These are phyloP conservation scores for Epichloe baconii DNA, from an alignment of 2,329 filamentous ascomycete genomes.

Conservation along the genomic window DNA sequence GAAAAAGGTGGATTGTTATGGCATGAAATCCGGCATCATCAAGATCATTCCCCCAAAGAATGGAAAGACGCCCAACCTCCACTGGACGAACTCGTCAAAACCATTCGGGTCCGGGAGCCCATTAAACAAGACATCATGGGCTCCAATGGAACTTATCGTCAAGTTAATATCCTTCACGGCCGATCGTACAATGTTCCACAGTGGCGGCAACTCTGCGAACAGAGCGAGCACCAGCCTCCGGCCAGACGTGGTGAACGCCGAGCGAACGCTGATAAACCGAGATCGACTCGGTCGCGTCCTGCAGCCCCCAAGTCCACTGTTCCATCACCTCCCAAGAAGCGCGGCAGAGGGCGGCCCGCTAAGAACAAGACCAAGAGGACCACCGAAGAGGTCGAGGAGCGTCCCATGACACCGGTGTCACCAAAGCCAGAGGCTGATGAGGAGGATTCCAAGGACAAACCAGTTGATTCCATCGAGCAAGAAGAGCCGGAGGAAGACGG, in stretches of 20 bases:
- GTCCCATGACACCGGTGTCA: constrained; percentile 47
- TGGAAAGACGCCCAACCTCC: constrained; percentile 74
- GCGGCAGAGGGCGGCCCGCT: constrained; percentile 26
- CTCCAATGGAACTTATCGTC: constrained; percentile 86
- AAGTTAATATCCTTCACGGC: constrained; percentile 93
- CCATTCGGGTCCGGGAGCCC: constrained; percentile 86
- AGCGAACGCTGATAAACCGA: constrained; percentile 43
- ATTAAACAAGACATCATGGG: constrained; percentile 98
- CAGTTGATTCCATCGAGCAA: constrained; percentile 35
- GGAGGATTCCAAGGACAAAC: constrained; percentile 17
- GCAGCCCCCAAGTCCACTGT: constrained; percentile 20
- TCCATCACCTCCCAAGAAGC: constrained; percentile 24
- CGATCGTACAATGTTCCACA: constrained; percentile 93
- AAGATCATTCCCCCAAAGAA: constrained; percentile 91
- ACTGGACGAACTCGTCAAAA: constrained; percentile 77
- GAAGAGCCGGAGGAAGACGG: constrained; percentile 29
- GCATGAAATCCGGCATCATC: constrained; percentile 94
- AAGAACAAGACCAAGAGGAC: constrained; percentile 25
- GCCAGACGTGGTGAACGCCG: constrained; percentile 76
- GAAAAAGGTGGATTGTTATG: constrained; percentile 79
- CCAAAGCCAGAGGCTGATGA: constrained; percentile 28
- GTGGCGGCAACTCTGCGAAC: constrained; percentile 86
- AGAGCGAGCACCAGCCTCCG: constrained; percentile 90
- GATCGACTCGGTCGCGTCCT: constrained; percentile 27
- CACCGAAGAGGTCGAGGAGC: constrained; percentile 31